These are phyloP conservation scores for Lasiosphaeria miniovina DNA, from an alignment of 495 filamentous ascomycete genomes.

Conservation along the genomic window DNA sequence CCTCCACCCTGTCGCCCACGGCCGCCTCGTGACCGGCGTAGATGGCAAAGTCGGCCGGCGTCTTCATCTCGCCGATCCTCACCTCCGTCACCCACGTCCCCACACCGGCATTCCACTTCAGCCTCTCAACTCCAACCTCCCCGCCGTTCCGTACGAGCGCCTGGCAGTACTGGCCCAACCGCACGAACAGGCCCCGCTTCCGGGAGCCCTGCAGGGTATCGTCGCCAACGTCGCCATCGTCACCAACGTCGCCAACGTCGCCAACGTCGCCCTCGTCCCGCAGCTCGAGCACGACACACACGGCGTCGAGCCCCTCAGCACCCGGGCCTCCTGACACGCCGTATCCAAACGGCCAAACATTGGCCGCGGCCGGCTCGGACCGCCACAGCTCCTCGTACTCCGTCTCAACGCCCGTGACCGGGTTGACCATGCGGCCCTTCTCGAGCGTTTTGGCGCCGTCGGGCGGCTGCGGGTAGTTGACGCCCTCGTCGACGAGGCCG, in stretches of 20 bases:
- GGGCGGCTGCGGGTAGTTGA: conserved; percentile 41
- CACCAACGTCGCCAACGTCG: too few relatives aligned
- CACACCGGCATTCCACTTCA: conserved; percentile 31
- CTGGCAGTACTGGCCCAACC: conserved; percentile 48
- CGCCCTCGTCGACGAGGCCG: conserved; percentile 45
- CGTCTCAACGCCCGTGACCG: conserved; percentile 36
- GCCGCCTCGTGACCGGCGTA: conserved; percentile 11
- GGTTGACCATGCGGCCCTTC: conserved; percentile 48
- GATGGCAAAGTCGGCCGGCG: conserved; percentile 17
- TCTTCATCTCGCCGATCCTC: conserved; percentile 16
- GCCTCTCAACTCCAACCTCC: conserved; percentile 35
- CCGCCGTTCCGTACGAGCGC: conserved; percentile 38
- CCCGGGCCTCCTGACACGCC: conserved; percentile 10
- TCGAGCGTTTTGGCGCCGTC: conserved; percentile 44
- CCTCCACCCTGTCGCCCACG: conserved; percentile 14
- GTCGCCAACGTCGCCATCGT: not conserved
- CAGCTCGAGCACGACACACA: conserved; percentile 35
- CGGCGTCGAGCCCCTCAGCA: not conserved
- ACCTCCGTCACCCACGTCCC: conserved; percentile 18
- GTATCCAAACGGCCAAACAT: conserved; percentile 10
- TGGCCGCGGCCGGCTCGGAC: conserved; percentile 25
- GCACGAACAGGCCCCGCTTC: conserved; percentile 43
- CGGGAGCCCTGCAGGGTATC: conserved; percentile 10
- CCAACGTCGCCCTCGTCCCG: conserved; percentile 13
- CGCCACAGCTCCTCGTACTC: conserved; percentile 56